A percentile compares a stretch with the other conserved stretches of the same genome.
These are phyloP conservation scores for Trichocomaceae sp. DNA, from an alignment of 2,329 filamentous ascomycete species.

Conservation along the genomic window DNA sequence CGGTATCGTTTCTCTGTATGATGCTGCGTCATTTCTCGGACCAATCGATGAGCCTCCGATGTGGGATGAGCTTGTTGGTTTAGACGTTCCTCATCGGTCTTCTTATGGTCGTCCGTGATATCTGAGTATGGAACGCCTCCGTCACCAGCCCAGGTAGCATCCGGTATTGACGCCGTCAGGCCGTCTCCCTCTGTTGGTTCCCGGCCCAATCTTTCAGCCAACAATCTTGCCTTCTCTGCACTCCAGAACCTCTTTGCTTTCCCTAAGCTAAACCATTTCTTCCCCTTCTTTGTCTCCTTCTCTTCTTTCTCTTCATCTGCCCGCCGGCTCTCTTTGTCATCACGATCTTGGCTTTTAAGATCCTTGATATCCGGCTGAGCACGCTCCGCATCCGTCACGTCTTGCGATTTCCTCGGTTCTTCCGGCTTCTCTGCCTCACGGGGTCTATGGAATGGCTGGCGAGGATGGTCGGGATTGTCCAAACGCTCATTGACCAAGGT, in stretches of 20 bases:
- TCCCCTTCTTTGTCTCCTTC: conserved; percentile 1
- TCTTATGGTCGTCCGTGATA: conserved; percentile 26
- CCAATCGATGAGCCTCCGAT: conserved; percentile 33
- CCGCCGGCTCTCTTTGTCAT: background rate
- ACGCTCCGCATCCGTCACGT: conserved; percentile 22
- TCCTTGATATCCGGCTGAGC: background rate
- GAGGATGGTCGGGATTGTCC: conserved; percentile 8
- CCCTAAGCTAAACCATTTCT: background rate
- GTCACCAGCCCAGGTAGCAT: conserved; percentile 23
- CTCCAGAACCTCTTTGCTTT: conserved; percentile 5
- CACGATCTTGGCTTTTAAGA: conserved; percentile 5
- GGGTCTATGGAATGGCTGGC: conserved; percentile 9
- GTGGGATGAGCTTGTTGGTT: conserved; percentile 21
- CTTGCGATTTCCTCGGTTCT: conserved; percentile 19
- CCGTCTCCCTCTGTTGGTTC: conserved; percentile 21
- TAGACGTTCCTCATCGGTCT: conserved; percentile 23
- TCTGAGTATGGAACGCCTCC: conserved; percentile 21
- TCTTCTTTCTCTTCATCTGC: conserved; percentile 1
- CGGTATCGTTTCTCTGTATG: conserved; percentile 23
- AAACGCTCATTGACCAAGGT: conserved; percentile 6
- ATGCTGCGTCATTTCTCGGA: conserved; percentile 29
- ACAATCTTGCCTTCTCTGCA: conserved; percentile 12
- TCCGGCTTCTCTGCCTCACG: background rate
- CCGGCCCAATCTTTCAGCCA: conserved; percentile 21
- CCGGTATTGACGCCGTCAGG: conserved; percentile 20